A percentile compares a stretch with the other conserved stretches of the same genome.
Conservation (phyloP, 352 stramenopile species). For the Aphanomyces euteiches region DNA sequence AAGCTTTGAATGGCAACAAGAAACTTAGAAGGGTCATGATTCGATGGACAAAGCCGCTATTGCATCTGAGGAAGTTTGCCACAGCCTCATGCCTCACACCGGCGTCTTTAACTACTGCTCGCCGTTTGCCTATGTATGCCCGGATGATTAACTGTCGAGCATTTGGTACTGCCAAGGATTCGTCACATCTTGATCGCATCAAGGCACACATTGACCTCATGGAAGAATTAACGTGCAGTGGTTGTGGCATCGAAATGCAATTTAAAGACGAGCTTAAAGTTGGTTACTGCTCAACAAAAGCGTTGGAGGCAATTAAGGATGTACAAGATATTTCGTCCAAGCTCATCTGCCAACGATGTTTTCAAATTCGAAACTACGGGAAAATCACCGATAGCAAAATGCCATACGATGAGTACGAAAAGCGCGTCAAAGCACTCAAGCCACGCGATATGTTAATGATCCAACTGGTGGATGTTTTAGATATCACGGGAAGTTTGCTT, state of each 20-base stretch:
- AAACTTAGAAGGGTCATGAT: too few relatives aligned
- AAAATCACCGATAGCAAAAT: conserved; percentile 82
- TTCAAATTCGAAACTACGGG: conserved; percentile 83
- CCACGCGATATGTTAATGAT: conserved; percentile 88
- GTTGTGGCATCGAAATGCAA: conserved; percentile 78
- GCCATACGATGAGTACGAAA: conserved; percentile 84
- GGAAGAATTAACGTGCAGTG: conserved; percentile 78
- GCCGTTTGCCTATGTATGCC: too few relatives aligned
- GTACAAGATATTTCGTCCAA: conserved; percentile 66
- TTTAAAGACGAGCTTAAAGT: conserved; percentile 55
- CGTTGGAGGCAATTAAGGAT: conserved; percentile 59
- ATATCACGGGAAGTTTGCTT: conserved; percentile 86
- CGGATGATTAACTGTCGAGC: too few relatives aligned
- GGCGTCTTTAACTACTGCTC: too few relatives aligned
- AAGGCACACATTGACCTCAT: conserved; percentile 70
- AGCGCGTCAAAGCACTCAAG: conserved; percentile 78
- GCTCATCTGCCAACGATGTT: conserved; percentile 81
- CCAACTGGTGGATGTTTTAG: conserved; percentile 89
- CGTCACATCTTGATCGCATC: not conserved
- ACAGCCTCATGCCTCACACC: too few relatives aligned
- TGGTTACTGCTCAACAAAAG: conserved; percentile 61
- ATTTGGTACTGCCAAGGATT: not conserved
- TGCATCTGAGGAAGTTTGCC: too few relatives aligned
- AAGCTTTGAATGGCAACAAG: too few relatives aligned
- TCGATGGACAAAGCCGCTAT: too few relatives aligned